A percentile compares a stretch with the other conserved stretches of the same genome.
phyloP scores from a whole-genome alignment of 805 yeast species.

The Ogataea dorogensis region DNA sequence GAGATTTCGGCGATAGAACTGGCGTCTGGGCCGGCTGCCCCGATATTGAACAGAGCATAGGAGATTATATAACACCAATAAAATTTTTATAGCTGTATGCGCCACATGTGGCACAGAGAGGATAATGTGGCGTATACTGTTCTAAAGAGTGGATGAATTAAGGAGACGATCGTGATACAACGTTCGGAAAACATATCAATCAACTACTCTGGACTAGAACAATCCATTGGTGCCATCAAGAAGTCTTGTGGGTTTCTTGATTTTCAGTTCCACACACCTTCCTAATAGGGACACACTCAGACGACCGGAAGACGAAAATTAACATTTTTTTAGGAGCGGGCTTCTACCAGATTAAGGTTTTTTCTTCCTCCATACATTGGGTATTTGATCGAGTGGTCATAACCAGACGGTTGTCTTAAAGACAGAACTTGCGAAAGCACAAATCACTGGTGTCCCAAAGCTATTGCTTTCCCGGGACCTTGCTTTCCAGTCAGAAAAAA shows the following conservation, averaged over 20 bases:
- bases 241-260: too few relatives aligned
- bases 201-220: too few relatives aligned
- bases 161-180: too few relatives aligned
- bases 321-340: slow-evolving; percentile 5
- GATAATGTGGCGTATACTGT: slow-evolving; percentile 3
- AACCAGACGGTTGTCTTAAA: slow-evolving; percentile 4
- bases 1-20: slow-evolving; percentile 72
- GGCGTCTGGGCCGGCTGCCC: slow-evolving; percentile 72
- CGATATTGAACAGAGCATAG: slow-evolving; percentile 43
- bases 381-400: slow-evolving; percentile 1
- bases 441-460: slow-evolving; percentile 1
- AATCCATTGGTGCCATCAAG: too few relatives aligned
- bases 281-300: slow-evolving; percentile 5
- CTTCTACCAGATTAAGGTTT: slow-evolving; percentile 1
- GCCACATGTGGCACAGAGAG: slow-evolving; percentile 10
- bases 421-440: slow-evolving; percentile 1
- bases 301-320: slow-evolving; percentile 7
- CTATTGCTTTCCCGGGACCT: slow-evolving; percentile 4
- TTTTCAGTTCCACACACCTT: too few relatives aligned
- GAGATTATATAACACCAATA: neutral
- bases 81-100: slow-evolving; percentile 7
- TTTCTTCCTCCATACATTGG: slow-evolving; percentile 3
- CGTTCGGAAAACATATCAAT: too few relatives aligned
- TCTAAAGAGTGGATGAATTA: too few relatives aligned
- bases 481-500: too few relatives aligned